phyloP scores from a whole-genome alignment of 495 filamentous ascomycete genomes.

The Stereocaulon alpinum region DNA sequence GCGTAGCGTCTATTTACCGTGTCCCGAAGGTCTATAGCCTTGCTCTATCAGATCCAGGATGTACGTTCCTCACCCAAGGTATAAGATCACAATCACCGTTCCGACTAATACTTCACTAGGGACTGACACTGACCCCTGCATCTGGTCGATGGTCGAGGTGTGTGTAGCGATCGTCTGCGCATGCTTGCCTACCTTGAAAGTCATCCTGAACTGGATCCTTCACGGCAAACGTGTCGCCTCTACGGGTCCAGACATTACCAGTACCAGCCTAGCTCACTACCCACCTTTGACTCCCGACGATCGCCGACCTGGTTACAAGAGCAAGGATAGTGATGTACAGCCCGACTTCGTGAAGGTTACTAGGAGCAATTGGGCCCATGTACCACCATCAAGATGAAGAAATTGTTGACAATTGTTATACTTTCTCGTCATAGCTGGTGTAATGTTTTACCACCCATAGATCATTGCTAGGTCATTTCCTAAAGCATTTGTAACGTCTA shows the following conservation, averaged over 20 bases:
- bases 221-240: not conserved
- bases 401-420: not conserved
- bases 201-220: not conserved
- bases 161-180: constrained; percentile 1
- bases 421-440: too few species aligned
- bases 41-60: not conserved
- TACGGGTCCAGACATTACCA: not conserved
- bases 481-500: too few species aligned
- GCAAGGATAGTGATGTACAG: not conserved
- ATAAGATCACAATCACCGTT: not conserved
- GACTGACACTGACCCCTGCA: not conserved
- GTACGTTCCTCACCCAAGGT: not conserved
- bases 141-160: constrained; percentile 1
- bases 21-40: not conserved
- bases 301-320: not conserved
- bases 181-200: not conserved
- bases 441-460: too few species aligned
- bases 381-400: not conserved
- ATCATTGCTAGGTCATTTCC: too few species aligned
- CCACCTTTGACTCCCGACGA: not conserved
- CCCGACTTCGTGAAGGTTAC: not conserved
- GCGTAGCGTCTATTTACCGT: not conserved
- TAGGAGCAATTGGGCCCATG: not conserved
- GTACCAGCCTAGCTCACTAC: not conserved
- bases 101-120: not conserved